A percentile compares a stretch with the other conserved stretches of the same genome.
Evolutionary conservation across 1,139 yeast species (phyloP).

Genomic region (Taphrina flavorubra): DNA sequence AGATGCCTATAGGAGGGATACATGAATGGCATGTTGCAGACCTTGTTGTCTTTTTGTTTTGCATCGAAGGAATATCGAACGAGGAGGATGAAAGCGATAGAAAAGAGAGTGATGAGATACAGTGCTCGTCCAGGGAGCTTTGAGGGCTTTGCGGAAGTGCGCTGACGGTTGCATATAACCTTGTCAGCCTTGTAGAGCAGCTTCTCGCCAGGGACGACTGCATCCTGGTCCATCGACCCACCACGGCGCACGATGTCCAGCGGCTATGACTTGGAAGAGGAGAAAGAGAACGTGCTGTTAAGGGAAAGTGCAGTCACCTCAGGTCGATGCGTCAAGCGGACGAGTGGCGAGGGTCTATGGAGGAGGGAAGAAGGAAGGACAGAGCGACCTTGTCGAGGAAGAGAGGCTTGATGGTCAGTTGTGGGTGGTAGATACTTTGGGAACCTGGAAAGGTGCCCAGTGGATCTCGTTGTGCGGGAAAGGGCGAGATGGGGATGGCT

Average conservation of each 20-base stretch:
- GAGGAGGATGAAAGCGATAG: conserved; percentile 14
- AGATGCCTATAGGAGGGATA: conserved; percentile 75
- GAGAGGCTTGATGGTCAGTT: too few species aligned
- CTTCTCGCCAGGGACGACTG: conserved; percentile 11
- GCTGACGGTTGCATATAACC: not conserved
- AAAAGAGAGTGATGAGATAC: conserved; percentile 22
- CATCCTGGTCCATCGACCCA: conserved; percentile 18
- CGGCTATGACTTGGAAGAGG: too few species aligned
- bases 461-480: not conserved
- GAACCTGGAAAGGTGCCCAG: too few species aligned
- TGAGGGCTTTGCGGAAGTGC: not conserved
- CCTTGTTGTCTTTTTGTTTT: conserved; percentile 47
- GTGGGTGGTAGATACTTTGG: too few species aligned
- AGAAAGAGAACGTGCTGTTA: not conserved
- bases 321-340: too few species aligned
- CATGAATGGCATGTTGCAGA: conserved; percentile 49
- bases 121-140: conserved; percentile 5
- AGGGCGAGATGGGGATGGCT: not conserved
- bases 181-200: conserved; percentile 11
- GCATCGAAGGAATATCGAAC: conserved; percentile 43
- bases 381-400: too few species aligned
- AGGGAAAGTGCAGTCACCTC: not conserved
- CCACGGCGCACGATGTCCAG: not conserved
- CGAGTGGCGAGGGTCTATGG: too few species aligned
- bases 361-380: too few species aligned